Conservation (phyloP, 2,329 filamentous ascomycete genomes). For the Reticulascus tulasneorum region DNA sequence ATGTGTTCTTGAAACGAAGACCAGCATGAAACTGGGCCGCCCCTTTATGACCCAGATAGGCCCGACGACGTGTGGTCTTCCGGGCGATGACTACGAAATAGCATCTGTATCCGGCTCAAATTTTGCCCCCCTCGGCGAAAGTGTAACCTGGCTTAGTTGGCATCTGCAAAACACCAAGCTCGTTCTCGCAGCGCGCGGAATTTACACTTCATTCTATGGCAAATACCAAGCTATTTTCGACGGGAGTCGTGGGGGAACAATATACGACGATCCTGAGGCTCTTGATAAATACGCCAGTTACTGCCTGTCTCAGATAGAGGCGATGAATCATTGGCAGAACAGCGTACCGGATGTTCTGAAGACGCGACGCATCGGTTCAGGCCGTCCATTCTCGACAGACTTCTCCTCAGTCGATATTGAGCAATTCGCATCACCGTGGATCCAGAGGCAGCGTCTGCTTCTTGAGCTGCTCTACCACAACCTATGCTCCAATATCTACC, state of each 20-base stretch:
- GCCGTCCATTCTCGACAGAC: conserved; percentile 34
- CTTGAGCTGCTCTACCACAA: conserved; percentile 40
- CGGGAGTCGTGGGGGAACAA: not conserved
- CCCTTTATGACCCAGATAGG: conserved; percentile 26
- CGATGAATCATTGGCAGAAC: conserved; percentile 21
- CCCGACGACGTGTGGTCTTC: not conserved
- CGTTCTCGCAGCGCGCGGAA: not conserved
- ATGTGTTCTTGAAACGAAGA: conserved; percentile 44
- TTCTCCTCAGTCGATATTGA: conserved; percentile 22
- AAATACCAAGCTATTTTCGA: not conserved
- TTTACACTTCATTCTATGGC: not conserved
- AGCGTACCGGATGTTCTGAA: conserved; percentile 34
- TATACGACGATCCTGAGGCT: conserved; percentile 19
- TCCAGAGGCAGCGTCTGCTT: conserved; percentile 35
- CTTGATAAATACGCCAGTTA: conserved; percentile 24
- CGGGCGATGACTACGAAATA: conserved; percentile 1
- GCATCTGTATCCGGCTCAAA: not conserved
- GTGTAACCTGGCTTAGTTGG: conserved; percentile 1
- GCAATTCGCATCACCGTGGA: conserved; percentile 33
- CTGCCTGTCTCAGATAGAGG: conserved; percentile 23
- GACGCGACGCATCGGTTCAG: conserved; percentile 24
- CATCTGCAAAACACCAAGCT: not conserved
- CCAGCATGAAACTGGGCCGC: conserved; percentile 41
- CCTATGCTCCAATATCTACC: conserved; percentile 30
- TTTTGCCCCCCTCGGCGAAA: not conserved